Conservation (phyloP, 2,329 filamentous ascomycete genomes). For the Fusarium tuaranense region DNA sequence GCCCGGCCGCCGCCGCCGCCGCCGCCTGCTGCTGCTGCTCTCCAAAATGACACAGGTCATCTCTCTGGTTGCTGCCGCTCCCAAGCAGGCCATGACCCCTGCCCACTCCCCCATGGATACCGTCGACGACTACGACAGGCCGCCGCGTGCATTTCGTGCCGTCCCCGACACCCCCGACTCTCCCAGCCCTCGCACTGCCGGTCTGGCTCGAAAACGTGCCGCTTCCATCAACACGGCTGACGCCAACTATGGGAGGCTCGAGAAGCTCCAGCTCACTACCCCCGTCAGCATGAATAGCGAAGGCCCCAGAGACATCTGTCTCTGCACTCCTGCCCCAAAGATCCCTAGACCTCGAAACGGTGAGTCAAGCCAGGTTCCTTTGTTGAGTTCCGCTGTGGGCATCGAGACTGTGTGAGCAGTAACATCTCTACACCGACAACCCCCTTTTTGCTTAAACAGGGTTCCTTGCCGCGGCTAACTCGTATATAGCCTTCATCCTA, state of each 20-base stretch:
- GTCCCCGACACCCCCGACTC: constrained; percentile 40
- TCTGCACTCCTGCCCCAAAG: constrained; percentile 68
- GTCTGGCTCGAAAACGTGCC: constrained; percentile 56
- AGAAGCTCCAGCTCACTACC: constrained; percentile 45
- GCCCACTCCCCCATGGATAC: constrained; percentile 40
- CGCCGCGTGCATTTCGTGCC: constrained; percentile 31
- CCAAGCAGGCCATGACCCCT: constrained; percentile 40
- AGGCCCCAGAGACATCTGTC: constrained; percentile 61
- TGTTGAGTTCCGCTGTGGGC: constrained; percentile 17
- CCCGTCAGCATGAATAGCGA: constrained; percentile 47
- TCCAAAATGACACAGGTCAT: constrained; percentile 46
- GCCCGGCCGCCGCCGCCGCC: background rate
- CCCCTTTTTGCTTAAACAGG: background rate
- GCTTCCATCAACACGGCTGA: constrained; percentile 60
- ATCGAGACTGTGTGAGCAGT: constrained; percentile 14
- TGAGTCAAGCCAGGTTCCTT: constrained; percentile 52
- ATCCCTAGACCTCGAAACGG: constrained; percentile 70
- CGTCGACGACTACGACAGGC: constrained; percentile 39
- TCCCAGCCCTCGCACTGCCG: constrained; percentile 40
- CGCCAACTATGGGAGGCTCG: constrained; percentile 52
- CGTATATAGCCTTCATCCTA: constrained; percentile 86
- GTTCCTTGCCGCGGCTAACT: constrained; percentile 39
- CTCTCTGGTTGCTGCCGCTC: constrained; percentile 39
- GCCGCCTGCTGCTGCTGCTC: background rate
- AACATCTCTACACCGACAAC: background rate